Evolutionary conservation across 495 filamentous ascomycete genomes (phyloP).

Genomic region (Astrothelium macrocarpum): DNA sequence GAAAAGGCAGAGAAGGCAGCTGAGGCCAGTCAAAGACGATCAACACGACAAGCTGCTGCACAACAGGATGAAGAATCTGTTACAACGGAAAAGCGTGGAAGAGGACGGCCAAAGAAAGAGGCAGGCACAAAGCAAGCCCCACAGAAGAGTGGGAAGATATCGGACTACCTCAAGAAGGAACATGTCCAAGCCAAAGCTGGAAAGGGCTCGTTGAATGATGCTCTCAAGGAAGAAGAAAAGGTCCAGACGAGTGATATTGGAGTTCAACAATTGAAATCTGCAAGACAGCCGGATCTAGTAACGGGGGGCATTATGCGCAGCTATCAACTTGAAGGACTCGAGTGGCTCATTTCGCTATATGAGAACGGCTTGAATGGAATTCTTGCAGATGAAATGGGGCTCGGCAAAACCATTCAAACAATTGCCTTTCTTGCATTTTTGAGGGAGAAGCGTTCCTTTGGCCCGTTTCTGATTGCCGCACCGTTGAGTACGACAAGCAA

Average conservation of each 20-base stretch:
- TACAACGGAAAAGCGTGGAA: slow-evolving; percentile 10
- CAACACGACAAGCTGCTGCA: slow-evolving; percentile 20
- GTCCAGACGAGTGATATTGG: slow-evolving; percentile 56
- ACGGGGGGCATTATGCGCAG: slow-evolving; percentile 83
- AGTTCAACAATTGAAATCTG: slow-evolving; percentile 67
- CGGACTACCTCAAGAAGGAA: slow-evolving; percentile 49
- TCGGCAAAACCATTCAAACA: slow-evolving; percentile 92
- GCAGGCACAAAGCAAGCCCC: slow-evolving; percentile 19
- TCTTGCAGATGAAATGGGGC: slow-evolving; percentile 92
- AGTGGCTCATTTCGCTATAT: slow-evolving; percentile 78
- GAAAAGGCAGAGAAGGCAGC: slow-evolving; percentile 34
- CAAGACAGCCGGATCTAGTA: slow-evolving; percentile 73
- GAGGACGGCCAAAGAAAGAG: slow-evolving; percentile 15
- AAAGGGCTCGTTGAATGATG: slow-evolving; percentile 43
- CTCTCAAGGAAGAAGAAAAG: slow-evolving; percentile 45
- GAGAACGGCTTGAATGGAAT: slow-evolving; percentile 95
- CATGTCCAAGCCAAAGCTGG: slow-evolving; percentile 45
- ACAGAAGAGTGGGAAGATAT: slow-evolving; percentile 39
- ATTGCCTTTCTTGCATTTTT: slow-evolving; percentile 86
- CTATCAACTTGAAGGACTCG: slow-evolving; percentile 89
- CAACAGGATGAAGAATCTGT: slow-evolving; percentile 12
- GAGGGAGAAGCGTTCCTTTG: slow-evolving; percentile 74
- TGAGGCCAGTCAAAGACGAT: slow-evolving; percentile 29
- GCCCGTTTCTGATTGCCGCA: slow-evolving; percentile 82
- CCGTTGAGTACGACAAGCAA: slow-evolving; percentile 88